Evolutionary conservation across 2,329 filamentous ascomycete genomes (phyloP), one percentile per base, ranked within the genome.

Genomic region (Ophiostoma ulmi): DNA sequence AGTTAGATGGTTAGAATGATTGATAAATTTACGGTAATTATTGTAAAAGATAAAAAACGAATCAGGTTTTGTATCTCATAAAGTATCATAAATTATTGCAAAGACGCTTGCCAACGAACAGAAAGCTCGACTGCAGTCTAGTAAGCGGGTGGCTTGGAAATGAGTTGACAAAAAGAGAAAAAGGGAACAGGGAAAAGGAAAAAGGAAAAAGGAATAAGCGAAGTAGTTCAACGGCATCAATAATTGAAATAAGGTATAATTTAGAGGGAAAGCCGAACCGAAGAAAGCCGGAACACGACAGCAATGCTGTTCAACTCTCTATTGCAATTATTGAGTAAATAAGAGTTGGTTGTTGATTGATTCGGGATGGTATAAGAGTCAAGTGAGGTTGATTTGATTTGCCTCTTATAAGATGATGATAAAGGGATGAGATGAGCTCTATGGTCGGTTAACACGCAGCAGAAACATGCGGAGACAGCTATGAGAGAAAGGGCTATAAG

Each of bases 91-190:
- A 48, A 48, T 3, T 6, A 48, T n/a, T 48, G 17, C 20, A 48
- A 58, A 7, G n/a, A 58, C 52, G 52, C 52, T 58, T 26, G 52
- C 52, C 52, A 58, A 58, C 52, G 22, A 58, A 55, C 13, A 58
- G 22, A 58, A n/a, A 11, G 13, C 10, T 58, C n/a, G 17, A 14
- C 52, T 26, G 11, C 8, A 58, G 52, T 58, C 22, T 58, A 58
- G 52, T 4, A 17, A 58, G 52, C n/a, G 52, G 52, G 52, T 58
- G 52, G 52, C 52, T 58, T 58, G n/a, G 17, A 58, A 58, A 13
- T 5, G 52, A 26, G n/a, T 58, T 26, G 52, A 26, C 3, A 4
- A 26, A 58, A 10, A 13, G n/a, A 13, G 20, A 5, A 58, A 58
- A 58, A 13, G 52, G 52, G 26, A 58, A 58, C 26, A 58, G 48